Base-by-base conservation (phyloP, 306 rosid genomes). In the Notholithocarpus densiflorus region DNA sequence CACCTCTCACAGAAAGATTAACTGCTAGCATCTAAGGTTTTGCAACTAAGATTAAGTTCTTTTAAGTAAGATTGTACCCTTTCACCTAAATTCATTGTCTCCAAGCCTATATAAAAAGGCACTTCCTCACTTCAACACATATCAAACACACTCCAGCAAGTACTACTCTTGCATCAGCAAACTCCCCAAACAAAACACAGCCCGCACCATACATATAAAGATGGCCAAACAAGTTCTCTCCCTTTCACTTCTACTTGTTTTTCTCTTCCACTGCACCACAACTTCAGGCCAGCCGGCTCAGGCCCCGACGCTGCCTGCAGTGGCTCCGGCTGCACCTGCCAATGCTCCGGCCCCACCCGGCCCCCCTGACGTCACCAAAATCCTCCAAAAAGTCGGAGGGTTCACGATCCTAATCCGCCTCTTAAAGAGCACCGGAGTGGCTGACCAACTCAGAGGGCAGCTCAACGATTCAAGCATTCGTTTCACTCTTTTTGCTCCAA, bases 401-500 rank as follows among this genome's bases (percentile, higher is more conserved):
- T 92, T 85, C 85, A 69, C 87, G 7, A 82, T 90, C 23, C 77
- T 92, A 4, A 73, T 86, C 19, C 90, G 94, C 18, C 86, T 92
- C 17, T 14, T 90, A 27, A 86, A 87, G 74, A 84, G 85, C 56
- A 92, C 94, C 2, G 90, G 88, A 73, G 79, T 88, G 3, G 57
- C 85, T 13, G 82, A 80, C 53, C 97, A 88, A 68, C 84, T 92
- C 21, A 80, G 73, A 66, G 82, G 86, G 2, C 92, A 88, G 78
- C 91, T 92, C 57, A 79, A 86, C 51, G 68, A 82, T 43, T 84
- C 93, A 27, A 21, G 88, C 54, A 82, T 83, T 1, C 84, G 92
- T 13, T 40, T 92, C 56, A 90, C 97, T 75, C 62, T 92, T 11
- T 84, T 92, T 5, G 87, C 94, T 13, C 97, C 94, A 0, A 81